phyloP scores from a whole-genome alignment of 495 filamentous ascomycete species.

The Xylaria palmicola region DNA sequence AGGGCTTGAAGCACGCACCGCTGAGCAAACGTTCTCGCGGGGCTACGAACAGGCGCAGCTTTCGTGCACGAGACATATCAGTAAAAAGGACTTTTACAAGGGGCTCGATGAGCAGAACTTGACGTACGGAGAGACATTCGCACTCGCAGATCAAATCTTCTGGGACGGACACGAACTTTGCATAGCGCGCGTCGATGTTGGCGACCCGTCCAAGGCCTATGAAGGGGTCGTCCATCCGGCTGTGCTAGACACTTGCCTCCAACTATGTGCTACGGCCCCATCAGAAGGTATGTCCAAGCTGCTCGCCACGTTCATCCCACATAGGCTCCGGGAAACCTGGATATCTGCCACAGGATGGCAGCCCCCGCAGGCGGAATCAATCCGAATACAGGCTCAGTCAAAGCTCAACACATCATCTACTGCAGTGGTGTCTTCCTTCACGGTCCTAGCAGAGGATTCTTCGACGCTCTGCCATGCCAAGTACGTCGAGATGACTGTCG shows the following conservation, averaged over 20 bases:
- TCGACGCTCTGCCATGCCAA: not conserved
- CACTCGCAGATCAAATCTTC: constrained; percentile 16
- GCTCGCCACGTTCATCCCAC: constrained; percentile 16
- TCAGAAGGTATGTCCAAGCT: not conserved
- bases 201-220: not conserved
- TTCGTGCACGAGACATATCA: constrained; percentile 9
- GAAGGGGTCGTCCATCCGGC: constrained; percentile 35
- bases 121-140: constrained; percentile 24
- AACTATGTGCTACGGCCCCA: constrained; percentile 19
- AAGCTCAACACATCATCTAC: not conserved
- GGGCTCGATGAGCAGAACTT: constrained; percentile 15
- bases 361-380: constrained; percentile 6
- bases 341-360: constrained; percentile 24
- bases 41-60: not conserved
- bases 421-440: not conserved
- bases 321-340: constrained; percentile 17
- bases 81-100: constrained; percentile 21
- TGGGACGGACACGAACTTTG: constrained; percentile 17
- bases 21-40: not conserved
- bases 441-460: constrained; percentile 13
- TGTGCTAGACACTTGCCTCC: constrained; percentile 36
- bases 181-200: constrained; percentile 16
- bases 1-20: not conserved
- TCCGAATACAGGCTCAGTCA: constrained; percentile 26
- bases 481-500: not conserved